Percentiles rank a stretch among this genome's conserved stretches.
Evolutionary conservation across 1,139 yeast species (phyloP).

Genomic region (Candida frijolesensis): DNA sequence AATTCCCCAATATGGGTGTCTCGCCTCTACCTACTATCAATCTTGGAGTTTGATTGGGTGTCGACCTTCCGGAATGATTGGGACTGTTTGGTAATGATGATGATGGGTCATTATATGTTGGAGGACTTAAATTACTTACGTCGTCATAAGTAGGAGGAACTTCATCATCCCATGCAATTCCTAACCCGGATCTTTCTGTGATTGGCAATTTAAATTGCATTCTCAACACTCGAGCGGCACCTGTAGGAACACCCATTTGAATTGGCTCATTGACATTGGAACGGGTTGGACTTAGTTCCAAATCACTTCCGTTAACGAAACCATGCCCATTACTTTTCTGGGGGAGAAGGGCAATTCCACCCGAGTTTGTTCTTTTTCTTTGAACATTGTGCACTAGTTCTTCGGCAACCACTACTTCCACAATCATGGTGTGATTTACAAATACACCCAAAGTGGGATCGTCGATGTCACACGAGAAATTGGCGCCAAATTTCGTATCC

Average conservation of each 20-base stretch:
- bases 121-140: conserved; percentile 82
- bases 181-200: conserved; percentile 91
- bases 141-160: conserved; percentile 96
- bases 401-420: conserved; percentile 93
- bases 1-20: conserved; percentile 34
- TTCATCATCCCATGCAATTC: conserved; percentile 98
- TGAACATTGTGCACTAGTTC: conserved; percentile 56
- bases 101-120: conserved; percentile 58
- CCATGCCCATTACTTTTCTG: conserved; percentile 20
- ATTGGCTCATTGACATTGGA: neutral
- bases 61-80: conserved; percentile 16
- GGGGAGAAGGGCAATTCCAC: conserved; percentile 25
- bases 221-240: conserved; percentile 89
- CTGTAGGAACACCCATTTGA: conserved; percentile 68
- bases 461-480: conserved; percentile 76
- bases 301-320: neutral
- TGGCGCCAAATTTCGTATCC: conserved; percentile 46
- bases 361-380: conserved; percentile 15
- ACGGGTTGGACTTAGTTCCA: conserved; percentile 4
- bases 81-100: conserved; percentile 21
- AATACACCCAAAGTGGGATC: conserved; percentile 80
- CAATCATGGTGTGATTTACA: conserved; percentile 72
- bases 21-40: conserved; percentile 49
- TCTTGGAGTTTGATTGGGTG: conserved; percentile 30
- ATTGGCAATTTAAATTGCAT: conserved; percentile 87